A percentile compares a stretch with the other conserved stretches of the same genome.
phyloP scores from a whole-genome alignment of 2,329 filamentous ascomycete genomes.

The Ophiostoma sp. region DNA sequence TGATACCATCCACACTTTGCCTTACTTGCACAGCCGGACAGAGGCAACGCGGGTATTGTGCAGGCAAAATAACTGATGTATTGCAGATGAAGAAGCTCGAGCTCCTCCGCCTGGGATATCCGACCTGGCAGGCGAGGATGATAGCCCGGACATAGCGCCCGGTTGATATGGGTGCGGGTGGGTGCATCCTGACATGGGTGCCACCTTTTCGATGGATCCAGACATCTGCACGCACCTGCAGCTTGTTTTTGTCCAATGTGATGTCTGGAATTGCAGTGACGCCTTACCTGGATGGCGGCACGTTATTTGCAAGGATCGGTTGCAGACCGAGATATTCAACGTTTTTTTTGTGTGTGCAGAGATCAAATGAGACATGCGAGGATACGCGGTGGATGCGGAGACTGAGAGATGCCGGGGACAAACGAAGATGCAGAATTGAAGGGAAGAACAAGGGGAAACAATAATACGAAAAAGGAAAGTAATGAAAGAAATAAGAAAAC shows the following conservation, averaged over 20 bases:
- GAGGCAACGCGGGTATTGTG: neutral
- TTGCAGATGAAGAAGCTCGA: neutral
- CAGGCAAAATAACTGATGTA: too few relatives aligned
- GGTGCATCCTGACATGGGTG: neutral
- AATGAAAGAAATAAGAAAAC: too few relatives aligned
- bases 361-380: neutral
- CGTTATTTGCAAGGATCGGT: neutral
- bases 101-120: neutral
- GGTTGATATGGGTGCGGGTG: neutral
- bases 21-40: neutral
- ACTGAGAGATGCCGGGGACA: neutral
- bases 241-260: neutral
- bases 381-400: neutral
- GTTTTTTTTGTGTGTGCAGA: neutral
- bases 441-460: neutral
- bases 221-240: neutral
- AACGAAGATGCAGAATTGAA: neutral
- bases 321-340: neutral
- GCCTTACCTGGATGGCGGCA: neutral
- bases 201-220: neutral
- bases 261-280: neutral
- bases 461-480: neutral
- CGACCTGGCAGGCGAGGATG: neutral
- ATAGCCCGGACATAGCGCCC: neutral
- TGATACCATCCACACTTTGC: neutral